These are phyloP conservation scores for Gossypium gossypioides DNA, from an alignment of 441 rosid genomes.

Conservation along the genomic window DNA sequence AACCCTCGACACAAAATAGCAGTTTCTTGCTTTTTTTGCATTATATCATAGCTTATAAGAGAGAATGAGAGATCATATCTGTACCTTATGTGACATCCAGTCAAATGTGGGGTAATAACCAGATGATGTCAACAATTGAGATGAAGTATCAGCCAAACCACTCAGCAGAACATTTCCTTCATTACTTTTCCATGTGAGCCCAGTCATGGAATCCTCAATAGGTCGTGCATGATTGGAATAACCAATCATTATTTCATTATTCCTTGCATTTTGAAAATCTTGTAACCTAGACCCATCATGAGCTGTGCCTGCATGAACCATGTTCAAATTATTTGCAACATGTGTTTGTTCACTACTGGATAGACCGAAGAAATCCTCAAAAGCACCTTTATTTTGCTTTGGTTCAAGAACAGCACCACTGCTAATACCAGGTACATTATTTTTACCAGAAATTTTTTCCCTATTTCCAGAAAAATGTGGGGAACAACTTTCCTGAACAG, in stretches of 20 bases:
- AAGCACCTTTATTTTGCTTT: constrained; percentile 26
- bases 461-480: constrained; percentile 13
- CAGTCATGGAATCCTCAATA: constrained; percentile 24
- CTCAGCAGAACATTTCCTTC: constrained; percentile 26
- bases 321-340: constrained; percentile 19
- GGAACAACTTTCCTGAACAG: constrained; percentile 18
- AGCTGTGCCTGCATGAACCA: constrained; percentile 16
- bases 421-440: constrained; percentile 7
- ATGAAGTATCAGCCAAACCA: constrained; percentile 29
- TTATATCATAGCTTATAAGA: background rate
- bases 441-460: constrained; percentile 12
- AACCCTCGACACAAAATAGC: background rate
- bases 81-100: constrained; percentile 38
- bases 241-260: constrained; percentile 19
- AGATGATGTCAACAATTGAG: constrained; percentile 28
- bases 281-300: constrained; percentile 18
- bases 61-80: background rate
- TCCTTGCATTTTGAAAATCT: constrained; percentile 20
- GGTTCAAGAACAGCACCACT: constrained; percentile 17
- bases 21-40: background rate
- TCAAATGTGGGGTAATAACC: constrained; percentile 29
- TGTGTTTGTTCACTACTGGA: constrained; percentile 11
- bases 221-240: constrained; percentile 20
- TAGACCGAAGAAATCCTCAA: constrained; percentile 18
- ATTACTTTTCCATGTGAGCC: constrained; percentile 31